Evolutionary conservation across 306 rosid genomes (phyloP).

Genomic region (Carpinus viminea): DNA sequence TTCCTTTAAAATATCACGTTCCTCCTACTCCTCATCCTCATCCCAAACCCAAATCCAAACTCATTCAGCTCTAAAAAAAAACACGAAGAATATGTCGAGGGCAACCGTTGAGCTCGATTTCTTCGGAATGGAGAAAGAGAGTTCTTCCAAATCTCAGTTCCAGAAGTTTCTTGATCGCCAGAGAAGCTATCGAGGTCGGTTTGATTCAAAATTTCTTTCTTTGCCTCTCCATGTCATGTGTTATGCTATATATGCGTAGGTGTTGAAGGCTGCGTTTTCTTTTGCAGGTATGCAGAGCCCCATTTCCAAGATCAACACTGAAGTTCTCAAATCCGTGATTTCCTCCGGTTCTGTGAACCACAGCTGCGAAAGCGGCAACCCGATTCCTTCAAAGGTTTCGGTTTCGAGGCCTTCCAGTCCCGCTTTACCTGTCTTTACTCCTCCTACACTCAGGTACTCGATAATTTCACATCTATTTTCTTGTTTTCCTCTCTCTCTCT

Average conservation of each 20-base stretch:
- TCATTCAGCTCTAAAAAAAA: background rate
- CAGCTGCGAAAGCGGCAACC: background rate
- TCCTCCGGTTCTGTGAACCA: slow-evolving; percentile 12
- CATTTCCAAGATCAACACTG: slow-evolving; percentile 44
- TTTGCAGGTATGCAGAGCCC: slow-evolving; percentile 30
- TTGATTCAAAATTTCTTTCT: background rate
- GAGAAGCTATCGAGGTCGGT: slow-evolving; percentile 42
- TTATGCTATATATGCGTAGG: too few species aligned
- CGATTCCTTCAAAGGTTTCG: background rate
- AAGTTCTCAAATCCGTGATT: slow-evolving; percentile 46
- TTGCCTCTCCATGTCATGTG: background rate
- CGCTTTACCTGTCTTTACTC: slow-evolving; percentile 23
- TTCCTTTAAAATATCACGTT: too few species aligned
- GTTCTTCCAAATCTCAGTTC: slow-evolving; percentile 39
- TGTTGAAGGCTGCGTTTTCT: background rate
- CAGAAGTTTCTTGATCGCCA: slow-evolving; percentile 47
- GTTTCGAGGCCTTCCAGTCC: slow-evolving; percentile 31
- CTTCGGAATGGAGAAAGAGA: slow-evolving; percentile 34
- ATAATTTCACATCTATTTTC: background rate
- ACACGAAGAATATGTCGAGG: slow-evolving; percentile 22
- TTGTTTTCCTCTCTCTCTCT: background rate
- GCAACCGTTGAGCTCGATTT: slow-evolving; percentile 46
- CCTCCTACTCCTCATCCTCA: background rate
- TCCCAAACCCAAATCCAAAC: background rate
- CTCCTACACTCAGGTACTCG: slow-evolving; percentile 12